Evolutionary conservation across 805 yeast species (phyloP).

Genomic region (Jamesozyma jinghongensis): DNA sequence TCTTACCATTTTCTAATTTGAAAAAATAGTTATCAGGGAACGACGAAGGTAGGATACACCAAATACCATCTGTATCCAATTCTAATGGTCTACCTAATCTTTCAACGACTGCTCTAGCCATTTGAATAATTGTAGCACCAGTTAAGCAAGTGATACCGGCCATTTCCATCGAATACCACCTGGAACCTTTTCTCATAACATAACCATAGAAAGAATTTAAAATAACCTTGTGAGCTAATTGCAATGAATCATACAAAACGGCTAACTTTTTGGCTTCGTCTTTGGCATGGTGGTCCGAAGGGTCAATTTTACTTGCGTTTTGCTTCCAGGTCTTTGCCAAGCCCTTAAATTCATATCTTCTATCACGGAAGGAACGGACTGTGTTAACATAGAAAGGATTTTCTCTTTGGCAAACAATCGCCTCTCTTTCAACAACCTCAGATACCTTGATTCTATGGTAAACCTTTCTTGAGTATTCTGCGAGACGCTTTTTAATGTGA

Average conservation of each 20-base stretch:
- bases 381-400: conserved; percentile 95
- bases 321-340: conserved; percentile 91
- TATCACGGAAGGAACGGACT: conserved; percentile 87
- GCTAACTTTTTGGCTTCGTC: conserved; percentile 95
- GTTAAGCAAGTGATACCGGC: conserved; percentile 98
- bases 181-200: conserved; percentile 97
- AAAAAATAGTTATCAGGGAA: conserved; percentile 85
- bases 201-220: conserved; percentile 95
- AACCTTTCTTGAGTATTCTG: conserved; percentile 78
- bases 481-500: conserved; percentile 63
- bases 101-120: conserved; percentile 89
- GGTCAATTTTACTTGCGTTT: conserved; percentile 48
- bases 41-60: conserved; percentile 93
- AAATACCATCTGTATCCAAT: conserved; percentile 97
- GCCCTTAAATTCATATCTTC: conserved; percentile 92
- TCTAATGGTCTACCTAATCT: conserved; percentile 92
- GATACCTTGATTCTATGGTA: conserved; percentile 75
- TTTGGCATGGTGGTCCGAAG: conserved; percentile 46
- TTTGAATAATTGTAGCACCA: conserved; percentile 95
- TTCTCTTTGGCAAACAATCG: conserved; percentile 93
- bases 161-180: conserved; percentile 99
- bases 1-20: conserved; percentile 67
- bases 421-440: conserved; percentile 79
- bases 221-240: conserved; percentile 94
- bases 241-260: conserved; percentile 87